Evolutionary conservation across 164 flowering plant genomes (phyloP), one percentile per base, ranked within the genome.

Genomic region (Magnolia kwangsiensis): DNA sequence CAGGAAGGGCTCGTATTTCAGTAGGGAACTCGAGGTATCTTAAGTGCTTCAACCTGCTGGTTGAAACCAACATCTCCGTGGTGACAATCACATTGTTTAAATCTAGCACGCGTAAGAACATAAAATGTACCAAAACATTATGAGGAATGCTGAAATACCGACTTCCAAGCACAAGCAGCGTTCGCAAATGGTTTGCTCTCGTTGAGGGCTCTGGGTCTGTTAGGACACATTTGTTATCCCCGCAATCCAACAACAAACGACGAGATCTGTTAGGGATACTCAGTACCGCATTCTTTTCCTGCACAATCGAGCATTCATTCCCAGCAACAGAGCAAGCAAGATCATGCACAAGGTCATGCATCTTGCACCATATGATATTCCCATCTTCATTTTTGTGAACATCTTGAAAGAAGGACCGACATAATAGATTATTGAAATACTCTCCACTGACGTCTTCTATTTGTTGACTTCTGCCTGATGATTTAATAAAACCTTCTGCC

Each of bases 311-410:
- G 51, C 78, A 63, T 55, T 72, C 79, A 65, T 51, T 63, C 1
- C 13, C 64, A 19, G 71, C 19, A 67, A 75, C 61, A 13, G 27
- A 24, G 24, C 19, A 14, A 7, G 77, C 77, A 10, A 75, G 51
- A 73, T 77, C 80, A 77, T 67, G 72, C 51, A 77, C n/a, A 1
- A 73, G 67, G 31, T 73, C 76, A 65, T 73, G 80, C 72, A 77
- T 73, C 55, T 66, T 72, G 72, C 68, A 67, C 71, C 1, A 2
- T 72, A 11, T 16, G 51, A 69, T 69, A 51, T 58, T 76, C n/a
- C 67, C 78, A 59, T 68, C 29, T 1, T 73, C 68, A n/a, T 73
- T 67, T 37, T 65, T 58, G 50, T 67, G 16, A 1, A 16, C 24
- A 51, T 73, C 67, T 24, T 73, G 72, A 37, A 78, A 73, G 64